Percentiles rank a stretch among this genome's conserved stretches.
Conservation (phyloP, 805 yeast species). For the Candida verbasci region DNA sequence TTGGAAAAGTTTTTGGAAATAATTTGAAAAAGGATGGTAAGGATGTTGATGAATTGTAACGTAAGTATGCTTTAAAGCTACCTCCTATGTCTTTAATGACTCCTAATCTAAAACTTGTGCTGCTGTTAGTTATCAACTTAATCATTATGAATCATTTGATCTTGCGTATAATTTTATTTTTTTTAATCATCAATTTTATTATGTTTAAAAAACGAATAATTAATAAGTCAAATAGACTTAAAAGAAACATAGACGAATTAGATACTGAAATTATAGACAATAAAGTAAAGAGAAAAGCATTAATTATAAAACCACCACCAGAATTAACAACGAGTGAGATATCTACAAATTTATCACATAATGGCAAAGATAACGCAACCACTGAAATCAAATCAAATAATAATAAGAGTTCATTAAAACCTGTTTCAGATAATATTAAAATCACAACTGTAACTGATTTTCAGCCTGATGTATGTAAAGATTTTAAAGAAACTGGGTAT, state of each 20-base stretch:
- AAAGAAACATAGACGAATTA: slow-evolving; percentile 2
- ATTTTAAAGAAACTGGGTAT: slow-evolving; percentile 83
- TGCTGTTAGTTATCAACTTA: no score
- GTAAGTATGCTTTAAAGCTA: no score
- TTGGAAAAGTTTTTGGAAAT: slow-evolving; percentile 73
- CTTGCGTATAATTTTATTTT: no score
- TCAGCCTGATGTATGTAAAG: slow-evolving; percentile 93
- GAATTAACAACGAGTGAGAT: neutral
- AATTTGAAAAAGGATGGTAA: slow-evolving; percentile 45
- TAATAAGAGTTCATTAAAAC: slow-evolving; percentile 17
- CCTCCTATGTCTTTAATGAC: no score
- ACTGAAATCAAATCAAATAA: neutral
- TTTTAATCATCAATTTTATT: neutral
- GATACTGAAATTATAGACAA: neutral
- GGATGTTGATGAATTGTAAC: neutral
- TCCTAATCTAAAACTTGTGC: no score
- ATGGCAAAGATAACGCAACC: slow-evolving; percentile 1
- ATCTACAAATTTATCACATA: slow-evolving; percentile 1
- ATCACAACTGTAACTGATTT: slow-evolving; percentile 75
- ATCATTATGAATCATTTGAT: no score
- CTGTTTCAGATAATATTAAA: slow-evolving; percentile 41
- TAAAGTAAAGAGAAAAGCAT: no score
- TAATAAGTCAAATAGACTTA: slow-evolving; percentile 8
- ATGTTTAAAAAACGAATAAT: slow-evolving; percentile 24
- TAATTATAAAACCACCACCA: no score